phyloP scores from a whole-genome alignment of 202 grass and related monocot species.

The Panicum hallii region DNA sequence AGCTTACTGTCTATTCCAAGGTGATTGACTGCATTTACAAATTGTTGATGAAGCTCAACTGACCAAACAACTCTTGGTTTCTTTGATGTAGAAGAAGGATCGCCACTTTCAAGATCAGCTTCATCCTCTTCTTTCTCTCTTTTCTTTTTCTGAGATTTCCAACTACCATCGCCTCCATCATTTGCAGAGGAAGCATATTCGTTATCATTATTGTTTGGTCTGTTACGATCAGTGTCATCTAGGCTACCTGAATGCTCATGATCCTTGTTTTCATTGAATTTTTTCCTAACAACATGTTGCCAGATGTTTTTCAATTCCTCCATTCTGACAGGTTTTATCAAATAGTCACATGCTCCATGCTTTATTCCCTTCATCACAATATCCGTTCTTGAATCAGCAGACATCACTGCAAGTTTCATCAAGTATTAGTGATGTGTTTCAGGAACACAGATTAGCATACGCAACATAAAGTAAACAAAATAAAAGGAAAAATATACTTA shows the following conservation, averaged over 20 bases:
- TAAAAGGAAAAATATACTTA: constrained; percentile 54
- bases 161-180: constrained; percentile 78
- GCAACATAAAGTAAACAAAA: not conserved
- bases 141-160: constrained; percentile 94
- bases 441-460: not conserved
- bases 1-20: constrained; percentile 96
- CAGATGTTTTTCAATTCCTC: constrained; percentile 98
- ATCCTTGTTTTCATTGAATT: constrained; percentile 74
- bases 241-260: constrained; percentile 88
- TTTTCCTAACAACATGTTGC: constrained; percentile 98
- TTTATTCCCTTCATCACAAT: constrained; percentile 99
- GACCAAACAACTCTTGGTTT: constrained; percentile 99
- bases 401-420: constrained; percentile 85
- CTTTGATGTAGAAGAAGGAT: constrained; percentile 83
- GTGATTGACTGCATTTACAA: constrained; percentile 97
- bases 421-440: constrained; percentile 35
- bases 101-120: constrained; percentile 76
- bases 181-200: constrained; percentile 81
- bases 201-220: constrained; percentile 66
- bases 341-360: constrained; percentile 96
- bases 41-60: constrained; percentile 97
- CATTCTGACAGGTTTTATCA: constrained; percentile 94
- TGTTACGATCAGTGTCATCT: constrained; percentile 78
- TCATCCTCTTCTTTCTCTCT: constrained; percentile 95
- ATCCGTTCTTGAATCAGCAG: constrained; percentile 87